Percentiles rank a stretch among this genome's conserved stretches.
Evolutionary conservation across 2,329 filamentous ascomycete species (phyloP).

Genomic region (Pestalotiopsis sp.): DNA sequence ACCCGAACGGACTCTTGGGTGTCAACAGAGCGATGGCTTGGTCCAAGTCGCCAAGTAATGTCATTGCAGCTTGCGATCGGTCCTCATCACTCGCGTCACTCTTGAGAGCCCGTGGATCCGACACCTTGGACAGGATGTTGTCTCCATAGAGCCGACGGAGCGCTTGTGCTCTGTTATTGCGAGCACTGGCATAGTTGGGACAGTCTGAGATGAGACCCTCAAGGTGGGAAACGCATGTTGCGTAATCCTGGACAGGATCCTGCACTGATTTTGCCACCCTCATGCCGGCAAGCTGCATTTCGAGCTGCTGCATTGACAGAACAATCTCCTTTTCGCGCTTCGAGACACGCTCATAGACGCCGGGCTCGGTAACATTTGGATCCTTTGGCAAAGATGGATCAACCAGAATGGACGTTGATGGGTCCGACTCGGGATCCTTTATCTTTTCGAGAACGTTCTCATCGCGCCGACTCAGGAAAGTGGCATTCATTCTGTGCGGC

Average conservation of each 20-base stretch:
- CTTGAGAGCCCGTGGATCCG: slow-evolving; percentile 41
- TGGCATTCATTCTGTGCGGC: slow-evolving; percentile 15
- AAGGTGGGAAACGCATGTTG: slow-evolving; percentile 47
- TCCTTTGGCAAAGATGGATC: slow-evolving; percentile 57
- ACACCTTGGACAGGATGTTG: slow-evolving; percentile 48
- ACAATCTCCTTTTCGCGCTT: slow-evolving; percentile 55
- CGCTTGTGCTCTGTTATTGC: slow-evolving; percentile 74
- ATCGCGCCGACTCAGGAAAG: slow-evolving; percentile 57
- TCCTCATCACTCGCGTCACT: slow-evolving; percentile 36
- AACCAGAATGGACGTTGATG: slow-evolving; percentile 52
- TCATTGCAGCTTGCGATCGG: slow-evolving; percentile 37
- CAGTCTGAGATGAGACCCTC: slow-evolving; percentile 55
- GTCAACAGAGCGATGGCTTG: slow-evolving; percentile 59
- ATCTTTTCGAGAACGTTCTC: slow-evolving; percentile 66
- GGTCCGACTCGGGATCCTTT: slow-evolving; percentile 64
- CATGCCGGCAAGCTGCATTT: slow-evolving; percentile 50
- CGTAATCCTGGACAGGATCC: slow-evolving; percentile 47
- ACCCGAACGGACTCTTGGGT: slow-evolving; percentile 47
- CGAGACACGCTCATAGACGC: slow-evolving; percentile 51
- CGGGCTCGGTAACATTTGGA: slow-evolving; percentile 52
- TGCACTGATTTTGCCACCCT: slow-evolving; percentile 31
- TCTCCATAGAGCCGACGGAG: slow-evolving; percentile 63
- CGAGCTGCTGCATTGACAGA: slow-evolving; percentile 52
- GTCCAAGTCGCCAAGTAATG: slow-evolving; percentile 54
- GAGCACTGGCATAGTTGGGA: slow-evolving; percentile 69